Conservation (phyloP, 2,329 filamentous ascomycete species). For the Chrysosporium keratinophilum region DNA sequence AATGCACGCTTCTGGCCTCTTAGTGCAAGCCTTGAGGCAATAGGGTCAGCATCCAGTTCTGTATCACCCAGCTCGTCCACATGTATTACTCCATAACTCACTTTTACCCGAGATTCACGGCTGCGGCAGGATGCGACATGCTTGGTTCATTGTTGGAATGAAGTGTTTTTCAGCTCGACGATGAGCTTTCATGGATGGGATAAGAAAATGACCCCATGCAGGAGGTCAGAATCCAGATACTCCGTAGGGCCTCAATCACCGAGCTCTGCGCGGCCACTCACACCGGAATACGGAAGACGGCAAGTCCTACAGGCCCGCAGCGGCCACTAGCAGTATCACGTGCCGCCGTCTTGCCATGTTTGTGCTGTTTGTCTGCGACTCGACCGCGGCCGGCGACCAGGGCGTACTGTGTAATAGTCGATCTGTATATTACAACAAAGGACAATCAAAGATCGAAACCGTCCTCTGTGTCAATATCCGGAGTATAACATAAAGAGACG, state of each 20-base stretch:
- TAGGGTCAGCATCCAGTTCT: constrained; percentile 2
- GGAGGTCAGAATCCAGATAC: background rate
- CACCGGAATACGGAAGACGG: background rate
- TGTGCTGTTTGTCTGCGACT: background rate
- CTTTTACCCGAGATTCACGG: background rate
- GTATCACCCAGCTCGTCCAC: background rate
- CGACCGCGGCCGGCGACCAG: too few species aligned
- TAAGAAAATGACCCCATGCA: background rate
- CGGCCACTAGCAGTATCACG: background rate
- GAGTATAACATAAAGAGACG: too few species aligned
- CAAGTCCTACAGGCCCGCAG: background rate
- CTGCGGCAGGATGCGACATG: background rate
- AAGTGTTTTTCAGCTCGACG: background rate
- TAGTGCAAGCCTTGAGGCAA: background rate
- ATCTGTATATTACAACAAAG: too few species aligned
- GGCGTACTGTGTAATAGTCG: too few species aligned
- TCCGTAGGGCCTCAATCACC: background rate
- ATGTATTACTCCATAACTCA: background rate
- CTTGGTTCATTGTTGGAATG: background rate
- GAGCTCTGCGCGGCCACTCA: constrained; percentile 4
- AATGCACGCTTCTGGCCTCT: background rate
- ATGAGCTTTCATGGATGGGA: background rate
- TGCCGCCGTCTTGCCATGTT: background rate
- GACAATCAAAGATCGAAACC: too few species aligned
- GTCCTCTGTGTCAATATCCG: too few species aligned